Percentiles rank a stretch among this genome's conserved stretches.
These are phyloP conservation scores for Acanthochlamys bracteata DNA, from an alignment of 106 monocot genomes.

Conservation along the genomic window DNA sequence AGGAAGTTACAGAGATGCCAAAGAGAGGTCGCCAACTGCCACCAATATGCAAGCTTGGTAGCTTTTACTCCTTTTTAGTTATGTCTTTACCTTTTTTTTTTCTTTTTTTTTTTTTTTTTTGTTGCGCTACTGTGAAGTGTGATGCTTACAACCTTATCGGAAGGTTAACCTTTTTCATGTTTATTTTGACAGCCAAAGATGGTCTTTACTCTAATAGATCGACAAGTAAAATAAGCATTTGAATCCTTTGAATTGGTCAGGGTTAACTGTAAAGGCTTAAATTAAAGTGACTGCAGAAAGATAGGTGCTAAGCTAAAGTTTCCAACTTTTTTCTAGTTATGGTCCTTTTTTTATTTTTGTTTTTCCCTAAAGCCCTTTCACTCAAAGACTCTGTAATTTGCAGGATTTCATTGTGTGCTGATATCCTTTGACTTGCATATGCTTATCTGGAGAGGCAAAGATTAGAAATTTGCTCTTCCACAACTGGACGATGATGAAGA, in stretches of 20 bases:
- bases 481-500: conserved; percentile 13
- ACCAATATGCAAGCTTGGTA: conserved; percentile 93
- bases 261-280: conserved; percentile 58
- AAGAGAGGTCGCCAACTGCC: conserved; percentile 65
- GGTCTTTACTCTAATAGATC: conserved; percentile 68
- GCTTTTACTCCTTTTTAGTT: background rate
- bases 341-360: background rate
- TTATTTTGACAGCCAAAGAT: conserved; percentile 62
- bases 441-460: conserved; percentile 95
- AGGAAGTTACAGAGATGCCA: conserved; percentile 76
- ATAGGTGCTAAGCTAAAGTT: conserved; percentile 94
- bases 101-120: background rate
- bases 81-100: background rate
- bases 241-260: conserved; percentile 85
- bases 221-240: conserved; percentile 78
- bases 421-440: conserved; percentile 85
- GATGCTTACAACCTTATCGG: no score
- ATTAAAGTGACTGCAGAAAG: conserved; percentile 83
- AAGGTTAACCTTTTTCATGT: background rate
- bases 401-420: conserved; percentile 88
- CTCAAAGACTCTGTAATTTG: conserved; percentile 13
- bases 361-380: background rate
- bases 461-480: conserved; percentile 78
- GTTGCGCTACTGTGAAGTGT: no score
- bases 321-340: background rate